Percentiles rank a stretch among this genome's conserved stretches.
These are phyloP conservation scores for Lathyrus aphaca DNA, from an alignment of 306 rosid genomes.

Conservation along the genomic window DNA sequence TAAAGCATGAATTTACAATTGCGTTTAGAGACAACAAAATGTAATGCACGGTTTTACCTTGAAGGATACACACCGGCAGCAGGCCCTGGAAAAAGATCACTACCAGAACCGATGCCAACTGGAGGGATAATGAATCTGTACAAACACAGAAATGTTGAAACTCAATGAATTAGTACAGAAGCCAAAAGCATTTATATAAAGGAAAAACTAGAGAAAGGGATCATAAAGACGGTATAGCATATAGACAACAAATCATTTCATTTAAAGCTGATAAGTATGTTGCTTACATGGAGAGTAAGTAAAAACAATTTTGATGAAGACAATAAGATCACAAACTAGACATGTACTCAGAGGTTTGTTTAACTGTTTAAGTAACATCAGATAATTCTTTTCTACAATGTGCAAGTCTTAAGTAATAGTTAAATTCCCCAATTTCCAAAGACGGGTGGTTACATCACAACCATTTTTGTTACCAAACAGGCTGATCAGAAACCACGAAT, in stretches of 20 bases:
- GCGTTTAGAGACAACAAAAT: not conserved
- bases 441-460: slow-evolving; percentile 3
- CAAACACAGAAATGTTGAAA: slow-evolving; percentile 15
- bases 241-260: slow-evolving; percentile 26
- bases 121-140: slow-evolving; percentile 63
- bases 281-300: slow-evolving; percentile 3
- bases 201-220: not conserved
- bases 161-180: slow-evolving; percentile 9
- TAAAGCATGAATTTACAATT: not conserved
- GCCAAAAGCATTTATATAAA: not conserved
- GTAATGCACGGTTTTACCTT: slow-evolving; percentile 54
- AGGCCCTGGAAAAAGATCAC: slow-evolving; percentile 80
- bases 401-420: not conserved
- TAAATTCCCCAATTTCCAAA: not conserved
- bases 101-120: slow-evolving; percentile 53
- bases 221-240: slow-evolving; percentile 14
- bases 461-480: slow-evolving; percentile 3
- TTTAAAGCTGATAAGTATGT: slow-evolving; percentile 1
- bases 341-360: not conserved
- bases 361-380: slow-evolving; percentile 19
- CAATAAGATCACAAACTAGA: not conserved
- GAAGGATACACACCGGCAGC: slow-evolving; percentile 72
- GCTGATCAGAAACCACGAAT: slow-evolving; percentile 10
- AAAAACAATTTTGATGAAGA: not conserved
- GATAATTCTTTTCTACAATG: too few relatives aligned